phyloP scores from a whole-genome alignment of 495 filamentous ascomycete species.

The Penicillium lagena region DNA sequence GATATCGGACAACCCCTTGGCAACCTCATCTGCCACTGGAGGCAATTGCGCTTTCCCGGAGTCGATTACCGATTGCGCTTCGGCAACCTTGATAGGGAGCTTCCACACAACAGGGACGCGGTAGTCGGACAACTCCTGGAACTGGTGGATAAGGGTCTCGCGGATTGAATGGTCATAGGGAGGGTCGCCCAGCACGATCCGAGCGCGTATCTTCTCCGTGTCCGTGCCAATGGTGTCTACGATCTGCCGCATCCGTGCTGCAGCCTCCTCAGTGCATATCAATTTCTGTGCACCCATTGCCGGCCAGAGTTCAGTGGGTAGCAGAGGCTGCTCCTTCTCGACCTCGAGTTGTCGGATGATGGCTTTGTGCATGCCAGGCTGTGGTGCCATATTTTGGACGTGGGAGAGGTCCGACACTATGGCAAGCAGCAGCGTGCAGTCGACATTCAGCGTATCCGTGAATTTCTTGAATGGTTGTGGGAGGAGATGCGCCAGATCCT shows the following conservation, averaged over 20 bases:
- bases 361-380: conserved; percentile 43
- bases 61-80: conserved; percentile 26
- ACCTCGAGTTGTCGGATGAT: conserved; percentile 60
- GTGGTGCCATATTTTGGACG: conserved; percentile 27
- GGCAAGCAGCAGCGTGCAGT: conserved; percentile 68
- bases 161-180: conserved; percentile 16
- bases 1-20: conserved; percentile 47
- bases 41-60: conserved; percentile 25
- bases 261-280: conserved; percentile 58
- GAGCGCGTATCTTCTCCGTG: conserved; percentile 50
- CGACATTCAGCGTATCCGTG: conserved; percentile 58
- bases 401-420: conserved; percentile 69
- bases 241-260: conserved; percentile 58
- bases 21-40: conserved; percentile 31
- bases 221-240: conserved; percentile 60
- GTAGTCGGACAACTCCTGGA: conserved; percentile 46
- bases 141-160: conserved; percentile 27
- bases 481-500: conserved; percentile 37
- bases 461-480: conserved; percentile 49
- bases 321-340: conserved; percentile 53
- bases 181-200: conserved; percentile 43
- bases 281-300: conserved; percentile 47
- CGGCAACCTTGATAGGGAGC: conserved; percentile 47
- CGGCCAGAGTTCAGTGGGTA: conserved; percentile 58
- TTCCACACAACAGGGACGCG: conserved; percentile 38